Evolutionary conservation across 441 rosid species (phyloP), one percentile per base, ranked within the genome.

Genomic region (Omphalea diandra): DNA sequence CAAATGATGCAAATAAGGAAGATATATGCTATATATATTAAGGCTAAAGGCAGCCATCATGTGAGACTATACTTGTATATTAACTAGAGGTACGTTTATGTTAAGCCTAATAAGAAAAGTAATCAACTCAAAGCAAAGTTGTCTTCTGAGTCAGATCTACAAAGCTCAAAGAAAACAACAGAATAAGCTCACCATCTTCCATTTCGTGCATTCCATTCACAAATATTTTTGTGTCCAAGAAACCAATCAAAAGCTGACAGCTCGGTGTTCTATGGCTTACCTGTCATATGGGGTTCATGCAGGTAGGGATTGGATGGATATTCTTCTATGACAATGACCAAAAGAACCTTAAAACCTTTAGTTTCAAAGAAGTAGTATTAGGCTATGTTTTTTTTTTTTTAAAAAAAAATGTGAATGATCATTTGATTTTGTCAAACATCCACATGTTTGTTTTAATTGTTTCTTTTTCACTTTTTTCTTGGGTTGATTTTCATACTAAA

Each of bases 91-190:
- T 66, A 33, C n/a, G n/a, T n/a, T n/a, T 72, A n/a, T 68, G 15
- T 24, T 49, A 47, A 61, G 70, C 24, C 27, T 73, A 63, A 73
- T 20, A 67, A 79, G 61, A 82, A 70, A 35, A 71, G 47, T 5
- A 80, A 71, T 33, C 70, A 62, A 71, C n/a, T 3, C 27, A 68
- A 69, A 32, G 63, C 50, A 41, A 63, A 80, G 70, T 66, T 69
- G 69, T 79, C 78, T 32, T 82, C 84, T 65, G 82, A 82, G 81
- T 84, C 84, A 83, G 85, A 86, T 84, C 81, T 78, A 66, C 53
- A 73, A 35, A 73, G 58, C 72, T 73, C 68, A 73, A 75, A n/a
- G n/a, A n/a, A n/a, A n/a, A n/a, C n/a, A n/a, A 75, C 35, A 76
- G 69, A 80, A 71, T 57, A 81, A 72, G 76, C 68, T 70, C 61